A percentile compares a stretch with the other conserved stretches of the same genome.
These are phyloP conservation scores for Peniophora sp. DNA, from an alignment of 1,284 basidiomycete species.

Conservation along the genomic window DNA sequence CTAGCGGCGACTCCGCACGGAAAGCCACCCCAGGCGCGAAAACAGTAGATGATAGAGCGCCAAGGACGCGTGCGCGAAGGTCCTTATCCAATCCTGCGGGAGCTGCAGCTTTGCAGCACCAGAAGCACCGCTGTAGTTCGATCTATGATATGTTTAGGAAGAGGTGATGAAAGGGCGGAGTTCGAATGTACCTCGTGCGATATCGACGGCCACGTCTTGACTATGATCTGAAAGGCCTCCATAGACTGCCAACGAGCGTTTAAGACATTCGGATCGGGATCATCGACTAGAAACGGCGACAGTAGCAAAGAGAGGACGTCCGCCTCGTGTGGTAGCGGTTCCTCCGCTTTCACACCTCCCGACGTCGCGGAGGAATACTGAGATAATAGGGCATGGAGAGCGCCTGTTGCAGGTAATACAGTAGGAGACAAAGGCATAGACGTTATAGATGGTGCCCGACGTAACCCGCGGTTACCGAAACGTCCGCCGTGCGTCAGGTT, in stretches of 20 bases:
- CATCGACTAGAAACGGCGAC: conserved; percentile 40
- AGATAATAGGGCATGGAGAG: conserved; percentile 32
- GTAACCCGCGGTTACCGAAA: conserved; percentile 23
- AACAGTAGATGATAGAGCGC: conserved; percentile 39
- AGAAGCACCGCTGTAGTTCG: conserved; percentile 50
- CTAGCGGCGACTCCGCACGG: conserved; percentile 31
- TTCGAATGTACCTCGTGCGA: conserved; percentile 34
- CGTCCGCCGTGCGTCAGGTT: conserved; percentile 16
- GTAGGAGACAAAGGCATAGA: conserved; percentile 22
- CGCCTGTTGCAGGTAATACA: conserved; percentile 26
- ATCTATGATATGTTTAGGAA: conserved; percentile 22
- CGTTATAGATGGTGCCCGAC: conserved; percentile 27
- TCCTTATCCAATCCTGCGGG: conserved; percentile 28
- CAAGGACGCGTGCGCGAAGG: conserved; percentile 40
- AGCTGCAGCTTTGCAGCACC: conserved; percentile 51
- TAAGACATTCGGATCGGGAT: conserved; percentile 26
- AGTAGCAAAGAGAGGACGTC: conserved; percentile 52
- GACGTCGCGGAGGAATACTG: conserved; percentile 30
- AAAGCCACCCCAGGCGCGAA: conserved; percentile 38
- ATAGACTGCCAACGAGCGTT: conserved; percentile 49
- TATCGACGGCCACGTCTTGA: conserved; percentile 45
- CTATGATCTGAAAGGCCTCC: conserved; percentile 51
- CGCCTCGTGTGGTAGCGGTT: conserved; percentile 43
- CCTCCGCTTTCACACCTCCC: conserved; percentile 13
- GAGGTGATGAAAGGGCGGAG: conserved; percentile 1